Evolutionary conservation across 371 early-diverging fungal species (phyloP), one percentile per base, ranked within the genome.

Genomic region (Mortierella sp.): DNA sequence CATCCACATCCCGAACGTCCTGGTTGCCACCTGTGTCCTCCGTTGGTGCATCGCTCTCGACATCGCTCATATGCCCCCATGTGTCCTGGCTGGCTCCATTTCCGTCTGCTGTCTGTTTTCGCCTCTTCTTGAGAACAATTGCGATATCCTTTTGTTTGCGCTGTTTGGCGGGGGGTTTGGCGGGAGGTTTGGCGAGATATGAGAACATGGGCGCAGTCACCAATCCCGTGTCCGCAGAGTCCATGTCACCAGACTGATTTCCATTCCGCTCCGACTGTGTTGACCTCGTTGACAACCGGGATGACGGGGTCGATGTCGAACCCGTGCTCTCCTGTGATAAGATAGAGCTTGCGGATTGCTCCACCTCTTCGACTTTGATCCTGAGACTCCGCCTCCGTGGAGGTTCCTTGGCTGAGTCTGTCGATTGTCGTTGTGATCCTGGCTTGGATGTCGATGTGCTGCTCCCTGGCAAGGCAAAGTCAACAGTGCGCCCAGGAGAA

Each of bases 71-170:
- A n/a, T 22, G 7, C 8, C 66, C 37, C 71, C 61, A 61, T 2
- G 22, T 29, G 24, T 68, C 53, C 5, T 16, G 29, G 47, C 64
- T 31, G 11, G 29, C 10, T 22, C 13, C 66, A 11, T 41, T n/a
- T 50, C 58, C 74, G 11, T 44, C 65, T 3, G 47, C 45, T 1
- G 61, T 63, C 4, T 77, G 2, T 41, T 66, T 81, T 14, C 74
- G 77, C 61, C 61, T 16, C 37, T 74, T 76, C 48, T 74, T 77
- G n/a, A 66, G 61, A 14, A 81, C 63, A 31, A 73, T 73, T 7
- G 69, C 55, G 1, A 72, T 66, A 7, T 70, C 64, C 14, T 4
- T 19, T 10, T 48, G 22, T 37, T 44, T 29, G 10, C n/a, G n/a
- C n/a, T n/a, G n/a, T n/a, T n/a, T n/a, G n/a, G n/a, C n/a, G n/a